These are phyloP conservation scores for Fusarium nisikadoi DNA, from an alignment of 2,329 filamentous ascomycete genomes.

Conservation along the genomic window DNA sequence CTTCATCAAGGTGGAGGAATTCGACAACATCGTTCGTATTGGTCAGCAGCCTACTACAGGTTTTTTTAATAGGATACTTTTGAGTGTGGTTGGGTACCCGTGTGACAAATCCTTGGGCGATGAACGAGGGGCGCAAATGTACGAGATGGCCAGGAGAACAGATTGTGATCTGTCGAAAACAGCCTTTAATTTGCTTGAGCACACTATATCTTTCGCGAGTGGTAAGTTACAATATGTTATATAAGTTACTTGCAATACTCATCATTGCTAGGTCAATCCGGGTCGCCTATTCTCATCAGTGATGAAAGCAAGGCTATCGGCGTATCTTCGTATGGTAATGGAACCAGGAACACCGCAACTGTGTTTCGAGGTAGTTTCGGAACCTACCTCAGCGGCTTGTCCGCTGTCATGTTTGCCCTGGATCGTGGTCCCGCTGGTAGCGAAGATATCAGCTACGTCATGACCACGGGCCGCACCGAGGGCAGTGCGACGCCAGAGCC, in stretches of 20 bases:
- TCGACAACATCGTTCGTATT: background rate
- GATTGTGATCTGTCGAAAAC: background rate
- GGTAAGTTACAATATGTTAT: background rate
- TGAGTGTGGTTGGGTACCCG: background rate
- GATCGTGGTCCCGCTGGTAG: rapidly evolving
- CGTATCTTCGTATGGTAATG: background rate
- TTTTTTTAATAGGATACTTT: rapidly evolving
- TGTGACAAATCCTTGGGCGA: background rate
- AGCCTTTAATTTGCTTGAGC: background rate
- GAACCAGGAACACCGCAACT: background rate
- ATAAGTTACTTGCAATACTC: too few relatives aligned
- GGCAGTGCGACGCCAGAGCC: background rate
- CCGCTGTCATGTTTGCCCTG: background rate
- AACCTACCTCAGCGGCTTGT: background rate
- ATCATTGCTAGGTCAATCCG: background rate
- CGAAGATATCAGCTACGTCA: background rate
- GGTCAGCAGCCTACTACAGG: background rate
- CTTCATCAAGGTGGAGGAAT: background rate
- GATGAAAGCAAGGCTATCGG: background rate
- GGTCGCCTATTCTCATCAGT: background rate
- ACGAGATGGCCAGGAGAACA: background rate
- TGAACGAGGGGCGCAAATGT: background rate
- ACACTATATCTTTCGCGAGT: background rate
- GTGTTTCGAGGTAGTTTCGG: background rate
- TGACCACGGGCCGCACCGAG: rapidly evolving